Percentiles rank a stretch among this genome's conserved stretches.
phyloP scores from a whole-genome alignment of 352 stramenopile species.

The Pythium monospermum region DNA sequence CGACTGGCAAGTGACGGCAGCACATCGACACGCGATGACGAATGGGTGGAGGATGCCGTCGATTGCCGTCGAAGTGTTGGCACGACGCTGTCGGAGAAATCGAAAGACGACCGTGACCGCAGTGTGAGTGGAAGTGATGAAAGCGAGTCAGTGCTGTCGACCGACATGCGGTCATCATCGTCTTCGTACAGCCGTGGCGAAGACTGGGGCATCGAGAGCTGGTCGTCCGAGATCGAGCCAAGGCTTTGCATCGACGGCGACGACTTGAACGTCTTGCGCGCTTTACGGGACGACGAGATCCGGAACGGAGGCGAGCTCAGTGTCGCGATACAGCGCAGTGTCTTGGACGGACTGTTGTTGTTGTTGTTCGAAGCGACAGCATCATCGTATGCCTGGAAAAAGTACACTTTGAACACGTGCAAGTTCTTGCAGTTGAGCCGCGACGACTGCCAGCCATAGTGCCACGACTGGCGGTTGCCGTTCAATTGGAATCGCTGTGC shows the following conservation, averaged over 20 bases:
- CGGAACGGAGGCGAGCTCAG: conserved; percentile 63
- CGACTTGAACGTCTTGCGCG: conserved; percentile 62
- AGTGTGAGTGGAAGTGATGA: not conserved
- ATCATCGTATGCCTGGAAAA: conserved; percentile 50
- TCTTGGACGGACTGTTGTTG: conserved; percentile 13
- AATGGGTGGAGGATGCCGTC: not conserved
- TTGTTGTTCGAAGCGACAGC: too few relatives aligned
- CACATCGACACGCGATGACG: conserved; percentile 25
- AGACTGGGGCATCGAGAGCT: conserved; percentile 13
- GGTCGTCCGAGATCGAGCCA: conserved; percentile 7
- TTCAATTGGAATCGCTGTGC: conserved; percentile 69
- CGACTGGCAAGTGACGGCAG: conserved; percentile 15
- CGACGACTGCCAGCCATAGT: conserved; percentile 84
- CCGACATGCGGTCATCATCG: conserved; percentile 11
- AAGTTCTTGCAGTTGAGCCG: conserved; percentile 82
- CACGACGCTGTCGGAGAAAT: conserved; percentile 1
- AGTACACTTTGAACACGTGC: conserved; percentile 76
- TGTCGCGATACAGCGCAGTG: conserved; percentile 45
- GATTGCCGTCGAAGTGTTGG: conserved; percentile 13
- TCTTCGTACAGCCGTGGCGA: conserved; percentile 3
- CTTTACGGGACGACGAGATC: conserved; percentile 81
- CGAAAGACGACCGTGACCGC: conserved; percentile 10
- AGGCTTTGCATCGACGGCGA: conserved; percentile 33
- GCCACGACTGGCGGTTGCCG: conserved; percentile 82
- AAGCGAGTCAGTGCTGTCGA: conserved; percentile 10